These are phyloP conservation scores for Paraleonurus japonicus DNA, from an alignment of 257 asterid genomes.

Conservation along the genomic window DNA sequence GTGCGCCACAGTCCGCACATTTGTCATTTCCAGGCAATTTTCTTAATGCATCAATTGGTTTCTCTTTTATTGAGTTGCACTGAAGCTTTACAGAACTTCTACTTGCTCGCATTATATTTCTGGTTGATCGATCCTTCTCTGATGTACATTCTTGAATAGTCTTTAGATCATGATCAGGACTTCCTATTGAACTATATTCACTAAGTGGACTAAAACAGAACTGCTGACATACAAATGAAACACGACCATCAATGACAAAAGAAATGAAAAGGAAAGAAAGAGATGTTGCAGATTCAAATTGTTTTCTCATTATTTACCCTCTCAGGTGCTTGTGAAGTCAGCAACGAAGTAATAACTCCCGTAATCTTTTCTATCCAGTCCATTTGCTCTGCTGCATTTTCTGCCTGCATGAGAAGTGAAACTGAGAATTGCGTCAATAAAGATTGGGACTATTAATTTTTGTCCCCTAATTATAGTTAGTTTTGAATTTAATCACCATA, in stretches of 20 bases:
- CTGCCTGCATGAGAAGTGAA: constrained; percentile 57
- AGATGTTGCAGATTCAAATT: neutral
- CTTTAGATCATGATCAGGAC: constrained; percentile 49
- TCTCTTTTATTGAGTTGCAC: constrained; percentile 45
- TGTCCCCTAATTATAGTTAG: no score
- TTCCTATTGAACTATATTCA: constrained; percentile 50
- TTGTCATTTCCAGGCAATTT: constrained; percentile 82
- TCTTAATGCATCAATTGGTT: constrained; percentile 62
- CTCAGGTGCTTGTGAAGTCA: constrained; percentile 66
- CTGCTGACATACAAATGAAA: constrained; percentile 37
- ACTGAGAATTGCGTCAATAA: constrained; percentile 4
- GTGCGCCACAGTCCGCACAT: constrained; percentile 96
- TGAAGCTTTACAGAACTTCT: constrained; percentile 55
- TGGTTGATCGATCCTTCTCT: constrained; percentile 47
- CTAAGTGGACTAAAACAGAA: constrained; percentile 59
- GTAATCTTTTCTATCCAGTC: constrained; percentile 90
- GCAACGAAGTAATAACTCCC: constrained; percentile 76
- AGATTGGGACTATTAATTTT: neutral
- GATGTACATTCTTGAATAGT: constrained; percentile 39
- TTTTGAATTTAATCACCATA: no score
- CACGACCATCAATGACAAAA: constrained; percentile 19
- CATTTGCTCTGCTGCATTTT: constrained; percentile 69
- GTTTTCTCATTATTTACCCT: constrained; percentile 47
- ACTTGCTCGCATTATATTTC: constrained; percentile 55
- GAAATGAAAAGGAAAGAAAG: neutral